These are phyloP conservation scores for Russula sp. DNA, from an alignment of 768 basidiomycete genomes.

Conservation along the genomic window DNA sequence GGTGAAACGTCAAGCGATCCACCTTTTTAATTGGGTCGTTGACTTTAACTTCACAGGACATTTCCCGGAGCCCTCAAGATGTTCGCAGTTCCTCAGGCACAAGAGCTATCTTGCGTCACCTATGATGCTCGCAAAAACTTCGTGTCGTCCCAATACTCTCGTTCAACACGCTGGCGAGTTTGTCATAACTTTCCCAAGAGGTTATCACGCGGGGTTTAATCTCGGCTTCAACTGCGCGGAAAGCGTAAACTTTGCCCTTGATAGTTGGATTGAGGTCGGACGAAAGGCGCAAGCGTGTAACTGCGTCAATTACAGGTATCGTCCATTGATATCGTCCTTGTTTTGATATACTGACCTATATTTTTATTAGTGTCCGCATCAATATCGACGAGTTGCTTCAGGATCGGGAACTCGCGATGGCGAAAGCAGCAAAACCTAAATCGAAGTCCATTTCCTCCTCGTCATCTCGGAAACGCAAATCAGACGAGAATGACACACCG, in stretches of 20 bases:
- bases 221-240: slow-evolving; percentile 96
- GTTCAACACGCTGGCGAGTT: slow-evolving; percentile 96
- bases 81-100: slow-evolving; percentile 93
- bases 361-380: slow-evolving; percentile 71
- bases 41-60: slow-evolving; percentile 52
- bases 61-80: slow-evolving; percentile 80
- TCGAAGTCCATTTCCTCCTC: slow-evolving; percentile 30
- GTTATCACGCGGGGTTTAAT: slow-evolving; percentile 97
- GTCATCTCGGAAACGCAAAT: slow-evolving; percentile 42
- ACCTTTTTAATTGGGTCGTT: not conserved
- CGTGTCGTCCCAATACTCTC: slow-evolving; percentile 78
- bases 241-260: slow-evolving; percentile 94
- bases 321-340: slow-evolving; percentile 9
- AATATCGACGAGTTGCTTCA: slow-evolving; percentile 83
- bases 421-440: slow-evolving; percentile 28
- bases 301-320: slow-evolving; percentile 70
- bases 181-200: slow-evolving; percentile 90
- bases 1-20: slow-evolving; percentile 45
- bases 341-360: slow-evolving; percentile 24
- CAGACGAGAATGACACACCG: slow-evolving; percentile 39
- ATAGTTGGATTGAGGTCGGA: slow-evolving; percentile 90
- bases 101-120: slow-evolving; percentile 96
- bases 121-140: slow-evolving; percentile 69
- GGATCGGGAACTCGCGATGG: slow-evolving; percentile 56
- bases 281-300: slow-evolving; percentile 72